A percentile compares a stretch with the other conserved stretches of the same genome.
phyloP scores from a whole-genome alignment of 345 rosid genomes.

The Psidium guajava region DNA sequence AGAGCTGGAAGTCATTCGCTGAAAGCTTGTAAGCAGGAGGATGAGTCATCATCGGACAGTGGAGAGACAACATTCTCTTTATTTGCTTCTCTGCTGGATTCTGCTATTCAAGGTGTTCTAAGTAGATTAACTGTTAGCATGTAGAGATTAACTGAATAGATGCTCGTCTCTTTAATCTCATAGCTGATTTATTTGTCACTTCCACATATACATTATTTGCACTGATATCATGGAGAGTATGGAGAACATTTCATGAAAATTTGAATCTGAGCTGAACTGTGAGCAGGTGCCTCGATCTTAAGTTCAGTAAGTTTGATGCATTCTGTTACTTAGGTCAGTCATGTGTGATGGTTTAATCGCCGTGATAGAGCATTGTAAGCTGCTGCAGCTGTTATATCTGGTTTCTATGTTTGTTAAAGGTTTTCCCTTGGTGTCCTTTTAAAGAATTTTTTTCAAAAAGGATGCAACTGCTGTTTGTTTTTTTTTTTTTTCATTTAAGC shows the following conservation, averaged over 20 bases:
- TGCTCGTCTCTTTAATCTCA: background rate
- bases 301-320: background rate
- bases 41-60: conserved; percentile 50
- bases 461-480: background rate
- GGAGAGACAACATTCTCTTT: conserved; percentile 61
- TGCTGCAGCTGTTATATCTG: background rate
- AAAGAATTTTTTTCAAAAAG: background rate
- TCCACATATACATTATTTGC: background rate
- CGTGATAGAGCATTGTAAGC: background rate
- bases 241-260: background rate
- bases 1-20: conserved; percentile 47
- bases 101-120: conserved; percentile 71
- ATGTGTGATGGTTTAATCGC: background rate
- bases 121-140: background rate
- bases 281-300: background rate
- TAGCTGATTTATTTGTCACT: background rate
- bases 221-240: background rate
- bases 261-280: background rate
- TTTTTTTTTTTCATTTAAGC: background rate
- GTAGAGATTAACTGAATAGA: background rate
- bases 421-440: background rate
- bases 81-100: conserved; percentile 86
- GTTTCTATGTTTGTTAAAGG: background rate
- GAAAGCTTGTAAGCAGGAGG: conserved; percentile 81
- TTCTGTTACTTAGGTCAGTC: background rate